Evolutionary conservation across 2,329 filamentous ascomycete species (phyloP).

Genomic region (Aspergillus intermedius): DNA sequence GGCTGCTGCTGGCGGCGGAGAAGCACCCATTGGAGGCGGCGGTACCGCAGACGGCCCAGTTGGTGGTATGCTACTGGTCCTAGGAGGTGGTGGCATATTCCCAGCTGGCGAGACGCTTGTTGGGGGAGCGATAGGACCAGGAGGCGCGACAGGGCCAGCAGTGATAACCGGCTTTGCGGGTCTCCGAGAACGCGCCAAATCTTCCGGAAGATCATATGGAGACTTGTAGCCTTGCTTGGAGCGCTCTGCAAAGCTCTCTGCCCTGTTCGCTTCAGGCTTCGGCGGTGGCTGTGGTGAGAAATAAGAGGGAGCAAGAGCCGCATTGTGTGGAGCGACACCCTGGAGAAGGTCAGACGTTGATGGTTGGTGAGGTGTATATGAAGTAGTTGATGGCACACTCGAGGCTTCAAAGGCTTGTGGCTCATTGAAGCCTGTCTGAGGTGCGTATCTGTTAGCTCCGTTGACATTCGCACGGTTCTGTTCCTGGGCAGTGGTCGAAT

Average conservation of each 20-base stretch:
- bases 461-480: slow-evolving; percentile 18
- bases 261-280: slow-evolving; percentile 40
- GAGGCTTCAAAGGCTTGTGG: slow-evolving; percentile 20
- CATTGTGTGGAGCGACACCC: slow-evolving; percentile 21
- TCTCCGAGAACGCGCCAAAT: slow-evolving; percentile 62
- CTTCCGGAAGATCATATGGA: slow-evolving; percentile 90
- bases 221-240: slow-evolving; percentile 87
- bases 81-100: slow-evolving; percentile 46
- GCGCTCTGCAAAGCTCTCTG: slow-evolving; percentile 84
- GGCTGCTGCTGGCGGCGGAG: slow-evolving; percentile 18
- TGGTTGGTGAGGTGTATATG: slow-evolving; percentile 47
- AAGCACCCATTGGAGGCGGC: slow-evolving; percentile 25
- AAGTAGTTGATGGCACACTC: slow-evolving; percentile 21
- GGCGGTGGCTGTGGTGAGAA: slow-evolving; percentile 21
- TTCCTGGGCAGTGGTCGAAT: slow-evolving; percentile 12
- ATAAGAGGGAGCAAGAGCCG: slow-evolving; percentile 16
- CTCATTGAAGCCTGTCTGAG: slow-evolving; percentile 15
- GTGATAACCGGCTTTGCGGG: slow-evolving; percentile 48
- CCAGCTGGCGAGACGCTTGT: neutral
- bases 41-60: slow-evolving; percentile 13
- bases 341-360: slow-evolving; percentile 44
- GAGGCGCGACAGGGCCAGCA: slow-evolving; percentile 25
- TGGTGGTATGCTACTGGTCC: slow-evolving; percentile 56
- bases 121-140: neutral
- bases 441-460: slow-evolving; percentile 8